These are phyloP conservation scores for Rhododendron molle DNA, from an alignment of 148 eudicot genomes.

Conservation along the genomic window DNA sequence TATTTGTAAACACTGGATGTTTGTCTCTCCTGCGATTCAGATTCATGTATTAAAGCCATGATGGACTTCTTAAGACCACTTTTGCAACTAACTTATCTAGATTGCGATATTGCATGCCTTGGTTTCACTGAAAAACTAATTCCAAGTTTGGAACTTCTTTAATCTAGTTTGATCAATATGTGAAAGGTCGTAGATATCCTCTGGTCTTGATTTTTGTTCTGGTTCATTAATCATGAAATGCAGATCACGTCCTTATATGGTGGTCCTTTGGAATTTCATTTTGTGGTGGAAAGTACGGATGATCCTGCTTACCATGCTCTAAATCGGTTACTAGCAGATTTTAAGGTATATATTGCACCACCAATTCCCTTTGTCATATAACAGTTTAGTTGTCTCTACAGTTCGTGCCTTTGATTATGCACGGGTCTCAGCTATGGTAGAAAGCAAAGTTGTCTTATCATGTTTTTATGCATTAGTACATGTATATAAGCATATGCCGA, in stretches of 20 bases:
- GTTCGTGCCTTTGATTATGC: background rate
- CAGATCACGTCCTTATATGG: conserved; percentile 91
- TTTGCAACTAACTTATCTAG: background rate
- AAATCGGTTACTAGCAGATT: conserved; percentile 54
- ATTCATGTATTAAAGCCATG: background rate
- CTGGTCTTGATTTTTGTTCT: background rate
- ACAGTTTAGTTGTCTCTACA: background rate
- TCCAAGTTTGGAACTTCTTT: background rate
- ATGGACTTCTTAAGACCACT: background rate
- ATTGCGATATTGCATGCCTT: background rate
- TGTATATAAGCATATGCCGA: background rate
- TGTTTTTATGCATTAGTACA: background rate
- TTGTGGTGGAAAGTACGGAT: conserved; percentile 80
- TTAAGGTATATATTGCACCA: conserved; percentile 40
- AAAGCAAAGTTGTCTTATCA: background rate
- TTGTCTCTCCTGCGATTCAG: background rate
- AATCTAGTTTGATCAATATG: background rate
- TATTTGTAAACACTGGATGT: background rate
- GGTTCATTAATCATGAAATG: conserved; percentile 15
- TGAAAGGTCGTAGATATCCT: background rate
- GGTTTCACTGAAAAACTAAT: background rate
- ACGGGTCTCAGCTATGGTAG: background rate
- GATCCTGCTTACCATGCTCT: conserved; percentile 87
- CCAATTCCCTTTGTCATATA: background rate
- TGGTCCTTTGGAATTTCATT: conserved; percentile 80